Evolutionary conservation across 495 filamentous ascomycete species (phyloP), one percentile per base, ranked within the genome.

Genomic region (Venustampulla echinocandica): DNA sequence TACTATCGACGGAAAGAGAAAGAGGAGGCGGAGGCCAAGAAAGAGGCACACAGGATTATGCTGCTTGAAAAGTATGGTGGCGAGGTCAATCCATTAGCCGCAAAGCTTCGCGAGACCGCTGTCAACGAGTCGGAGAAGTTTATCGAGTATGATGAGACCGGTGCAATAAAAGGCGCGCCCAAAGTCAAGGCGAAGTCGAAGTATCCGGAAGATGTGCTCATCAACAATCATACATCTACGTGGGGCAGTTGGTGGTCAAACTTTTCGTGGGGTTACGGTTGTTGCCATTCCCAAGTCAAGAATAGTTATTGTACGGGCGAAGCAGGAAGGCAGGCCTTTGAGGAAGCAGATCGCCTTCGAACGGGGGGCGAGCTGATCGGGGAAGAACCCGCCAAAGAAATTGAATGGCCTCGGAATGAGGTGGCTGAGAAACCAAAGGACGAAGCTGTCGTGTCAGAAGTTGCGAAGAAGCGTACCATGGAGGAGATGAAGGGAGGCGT

Each of bases 241-340:
- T 98, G 90, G 86, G 92, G 92, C 27, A 95, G 88, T 59, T 98
- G 92, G 92, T 98, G 92, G 92, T 74, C 77, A 33, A 79, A 87
- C 46, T 96, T 95, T 67, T 71, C 83, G 65, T 98, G 92, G 92
- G 92, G 93, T n/a, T 98, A 95, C 63, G 76, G 86, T 19, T 98
- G 92, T 66, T 98, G 92, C 71, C 87, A 85, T 62, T 94, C 87
- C 1, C 82, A 79, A 4, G 76, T 92, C 34, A 95, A 93, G 68
- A 96, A 97, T 59, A 93, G 86, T 60, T 98, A 96, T 56, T 98
- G 92, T 65, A 96, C 93, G 1, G 93, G 92, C 14, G 87, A 88
- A 42, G 81, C 81, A 46, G 90, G 89, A 13, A 88, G 76, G 61
- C 64, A 64, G 41, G 86, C 85, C 1, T 84, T 82, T 59, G 78